These are phyloP conservation scores for Aspergillus piperis DNA, from an alignment of 2,329 filamentous ascomycete genomes.

Conservation along the genomic window DNA sequence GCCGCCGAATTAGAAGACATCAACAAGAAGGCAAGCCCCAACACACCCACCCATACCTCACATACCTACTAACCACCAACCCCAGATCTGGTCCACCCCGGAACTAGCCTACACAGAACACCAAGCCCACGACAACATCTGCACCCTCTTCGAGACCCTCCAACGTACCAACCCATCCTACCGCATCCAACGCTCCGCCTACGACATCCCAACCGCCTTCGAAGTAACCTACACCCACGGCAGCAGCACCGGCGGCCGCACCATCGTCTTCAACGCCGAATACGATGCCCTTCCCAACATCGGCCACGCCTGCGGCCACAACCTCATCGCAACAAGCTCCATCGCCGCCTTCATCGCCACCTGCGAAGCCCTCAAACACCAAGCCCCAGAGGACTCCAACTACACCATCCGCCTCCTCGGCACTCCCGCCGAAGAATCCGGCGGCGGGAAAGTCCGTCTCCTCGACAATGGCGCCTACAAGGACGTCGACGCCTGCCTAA, in stretches of 20 bases:
- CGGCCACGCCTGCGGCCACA: constrained; percentile 41
- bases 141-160: constrained; percentile 37
- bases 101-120: constrained; percentile 55
- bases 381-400: constrained; percentile 13
- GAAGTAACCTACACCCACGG: constrained; percentile 41
- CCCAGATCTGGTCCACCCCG: constrained; percentile 48
- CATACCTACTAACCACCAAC: neutral
- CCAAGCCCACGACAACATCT: constrained; percentile 54
- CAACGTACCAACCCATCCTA: constrained; percentile 39
- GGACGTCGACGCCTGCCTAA: constrained; percentile 41
- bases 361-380: constrained; percentile 25
- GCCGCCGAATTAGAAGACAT: constrained; percentile 10
- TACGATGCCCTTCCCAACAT: constrained; percentile 43
- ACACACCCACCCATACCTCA: constrained; percentile 2
- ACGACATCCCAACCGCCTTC: constrained; percentile 54
- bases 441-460: constrained; percentile 41
- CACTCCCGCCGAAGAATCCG: constrained; percentile 38
- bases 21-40: constrained; percentile 9
- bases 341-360: constrained; percentile 39
- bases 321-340: constrained; percentile 34
- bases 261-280: constrained; percentile 38
- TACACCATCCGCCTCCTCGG: constrained; percentile 37
- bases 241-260: constrained; percentile 21
- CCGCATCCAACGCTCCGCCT: constrained; percentile 47
- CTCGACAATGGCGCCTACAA: constrained; percentile 46